These are phyloP conservation scores for Waitea zeae DNA, from an alignment of 1,284 basidiomycete genomes.

Conservation along the genomic window DNA sequence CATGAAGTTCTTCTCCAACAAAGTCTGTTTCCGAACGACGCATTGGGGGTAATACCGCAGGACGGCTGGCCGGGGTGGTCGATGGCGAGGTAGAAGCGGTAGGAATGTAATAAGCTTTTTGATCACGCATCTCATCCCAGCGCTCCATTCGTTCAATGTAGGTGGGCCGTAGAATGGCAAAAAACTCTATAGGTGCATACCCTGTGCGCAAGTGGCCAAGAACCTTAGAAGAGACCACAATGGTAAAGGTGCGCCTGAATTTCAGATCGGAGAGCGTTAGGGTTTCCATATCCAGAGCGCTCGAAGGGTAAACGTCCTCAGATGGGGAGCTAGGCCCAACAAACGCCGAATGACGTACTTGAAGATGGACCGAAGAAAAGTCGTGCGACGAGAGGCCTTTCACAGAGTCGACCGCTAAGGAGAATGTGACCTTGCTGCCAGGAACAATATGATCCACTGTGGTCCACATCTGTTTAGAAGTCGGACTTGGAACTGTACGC, in stretches of 20 bases:
- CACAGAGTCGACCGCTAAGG: conserved; percentile 69
- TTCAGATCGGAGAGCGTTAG: conserved; percentile 60
- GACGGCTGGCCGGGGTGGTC: conserved; percentile 9
- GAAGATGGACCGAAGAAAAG: conserved; percentile 70
- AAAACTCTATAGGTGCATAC: conserved; percentile 79
- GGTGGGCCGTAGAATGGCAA: conserved; percentile 60
- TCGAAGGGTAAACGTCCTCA: conserved; percentile 74
- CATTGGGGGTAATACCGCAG: conserved; percentile 42
- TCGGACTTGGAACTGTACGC: conserved; percentile 38
- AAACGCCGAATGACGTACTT: conserved; percentile 70
- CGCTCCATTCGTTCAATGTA: conserved; percentile 80
- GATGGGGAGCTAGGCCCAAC: conserved; percentile 49
- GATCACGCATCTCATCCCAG: conserved; percentile 81
- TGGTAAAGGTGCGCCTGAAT: conserved; percentile 66
- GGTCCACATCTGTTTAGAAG: conserved; percentile 29
- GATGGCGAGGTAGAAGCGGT: conserved; percentile 8
- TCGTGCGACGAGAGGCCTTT: conserved; percentile 79
- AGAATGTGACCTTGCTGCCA: conserved; percentile 70
- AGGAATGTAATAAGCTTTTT: conserved; percentile 19
- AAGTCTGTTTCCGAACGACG: conserved; percentile 86
- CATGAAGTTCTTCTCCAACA: conserved; percentile 76
- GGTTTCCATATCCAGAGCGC: conserved; percentile 56
- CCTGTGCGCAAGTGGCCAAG: conserved; percentile 54
- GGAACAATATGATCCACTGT: conserved; percentile 41
- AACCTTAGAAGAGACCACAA: conserved; percentile 60